Evolutionary conservation across 371 early-diverging fungal genomes (phyloP).

Genomic region (Dentiscutata heterogama): DNA sequence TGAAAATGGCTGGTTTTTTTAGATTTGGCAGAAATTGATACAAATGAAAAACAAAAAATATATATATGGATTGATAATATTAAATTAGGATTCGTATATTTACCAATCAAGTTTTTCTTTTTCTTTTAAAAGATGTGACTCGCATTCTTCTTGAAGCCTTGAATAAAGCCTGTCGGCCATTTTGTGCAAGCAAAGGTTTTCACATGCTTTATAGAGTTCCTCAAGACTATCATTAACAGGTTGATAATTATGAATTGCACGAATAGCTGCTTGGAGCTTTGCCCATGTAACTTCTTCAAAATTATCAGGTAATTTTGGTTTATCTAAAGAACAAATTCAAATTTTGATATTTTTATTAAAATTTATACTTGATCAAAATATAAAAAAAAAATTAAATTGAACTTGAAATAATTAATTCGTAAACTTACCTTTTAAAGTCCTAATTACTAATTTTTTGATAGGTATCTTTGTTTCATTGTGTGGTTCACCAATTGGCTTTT

Average conservation of each 20-base stretch:
- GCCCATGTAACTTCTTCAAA: conserved; percentile 76
- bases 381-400: neutral
- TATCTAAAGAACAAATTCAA: conserved; percentile 49
- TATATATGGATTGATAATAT: neutral
- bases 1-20: too few relatives aligned
- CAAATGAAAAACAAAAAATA: neutral
- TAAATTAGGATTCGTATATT: neutral
- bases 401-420: neutral
- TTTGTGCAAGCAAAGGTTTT: conserved; percentile 84
- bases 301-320: conserved; percentile 74
- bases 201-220: conserved; percentile 86
- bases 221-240: conserved; percentile 79
- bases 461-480: conserved; percentile 8
- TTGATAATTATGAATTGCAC: conserved; percentile 74
- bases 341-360: neutral
- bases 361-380: neutral
- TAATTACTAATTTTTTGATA: conserved; percentile 68
- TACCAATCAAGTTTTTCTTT: conserved; percentile 52
- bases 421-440: conserved; percentile 68
- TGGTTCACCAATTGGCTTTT: neutral
- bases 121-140: conserved; percentile 58
- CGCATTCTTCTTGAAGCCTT: conserved; percentile 66
- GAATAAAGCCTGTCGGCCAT: conserved; percentile 71
- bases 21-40: too few relatives aligned
- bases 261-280: conserved; percentile 74